phyloP scores from a whole-genome alignment of 768 basidiomycete genomes.

The Epithele typhae region DNA sequence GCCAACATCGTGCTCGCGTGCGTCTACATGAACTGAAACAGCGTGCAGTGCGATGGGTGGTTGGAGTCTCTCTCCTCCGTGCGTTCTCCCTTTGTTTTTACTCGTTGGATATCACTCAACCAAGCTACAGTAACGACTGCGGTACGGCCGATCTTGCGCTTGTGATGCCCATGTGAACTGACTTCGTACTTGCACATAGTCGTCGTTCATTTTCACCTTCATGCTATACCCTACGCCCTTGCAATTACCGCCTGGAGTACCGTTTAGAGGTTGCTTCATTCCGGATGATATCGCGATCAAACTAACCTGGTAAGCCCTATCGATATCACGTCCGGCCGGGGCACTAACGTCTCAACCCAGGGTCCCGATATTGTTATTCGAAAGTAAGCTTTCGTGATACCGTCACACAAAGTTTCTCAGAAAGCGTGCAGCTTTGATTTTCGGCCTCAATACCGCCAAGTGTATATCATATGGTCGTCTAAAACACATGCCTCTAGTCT shows the following conservation, averaged over 20 bases:
- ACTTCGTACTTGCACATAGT: too few species aligned
- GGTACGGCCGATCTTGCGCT: too few species aligned
- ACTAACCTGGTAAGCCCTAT: too few species aligned
- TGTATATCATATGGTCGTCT: slow-evolving; percentile 15
- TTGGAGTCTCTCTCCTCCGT: background rate
- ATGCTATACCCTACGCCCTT: too few species aligned
- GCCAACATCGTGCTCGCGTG: background rate
- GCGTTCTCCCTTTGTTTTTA: background rate
- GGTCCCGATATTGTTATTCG: slow-evolving; percentile 11
- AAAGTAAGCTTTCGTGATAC: slow-evolving; percentile 7
- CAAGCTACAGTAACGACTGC: too few species aligned
- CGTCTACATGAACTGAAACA: background rate
- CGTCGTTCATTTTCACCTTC: too few species aligned
- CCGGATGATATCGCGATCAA: background rate
- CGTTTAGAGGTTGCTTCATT: slow-evolving; percentile 10
- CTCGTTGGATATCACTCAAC: slow-evolving; percentile 8
- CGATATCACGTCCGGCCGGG: slow-evolving; percentile 7
- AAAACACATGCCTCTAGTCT: slow-evolving; percentile 9
- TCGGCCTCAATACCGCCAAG: slow-evolving; percentile 11
- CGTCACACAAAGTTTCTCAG: too few species aligned
- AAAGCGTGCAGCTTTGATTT: slow-evolving; percentile 9
- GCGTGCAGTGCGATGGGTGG: background rate
- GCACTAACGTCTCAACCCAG: background rate
- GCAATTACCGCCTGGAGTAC: too few species aligned
- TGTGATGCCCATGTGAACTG: too few species aligned